A percentile compares a stretch with the other conserved stretches of the same genome.
Conservation (phyloP, 768 basidiomycete species). For the Trametes meyenii region DNA sequence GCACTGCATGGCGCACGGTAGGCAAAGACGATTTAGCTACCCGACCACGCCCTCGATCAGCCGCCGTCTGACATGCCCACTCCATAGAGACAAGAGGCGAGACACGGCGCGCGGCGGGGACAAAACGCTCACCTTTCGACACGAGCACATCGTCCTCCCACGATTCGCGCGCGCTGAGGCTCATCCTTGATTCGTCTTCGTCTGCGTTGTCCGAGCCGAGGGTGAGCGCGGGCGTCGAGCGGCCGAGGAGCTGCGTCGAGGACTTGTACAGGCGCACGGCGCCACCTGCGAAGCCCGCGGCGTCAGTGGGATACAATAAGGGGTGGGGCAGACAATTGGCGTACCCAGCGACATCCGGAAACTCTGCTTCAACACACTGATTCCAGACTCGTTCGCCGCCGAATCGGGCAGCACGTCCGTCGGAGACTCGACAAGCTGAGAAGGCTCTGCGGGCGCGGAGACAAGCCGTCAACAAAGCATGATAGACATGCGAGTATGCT, state of each 20-base stretch:
- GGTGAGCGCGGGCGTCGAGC: conserved; percentile 48
- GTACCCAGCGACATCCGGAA: conserved; percentile 76
- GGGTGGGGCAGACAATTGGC: conserved; percentile 16
- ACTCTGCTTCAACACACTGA: conserved; percentile 63
- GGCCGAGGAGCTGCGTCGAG: conserved; percentile 40
- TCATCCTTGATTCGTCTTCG: conserved; percentile 31
- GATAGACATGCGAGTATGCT: not conserved
- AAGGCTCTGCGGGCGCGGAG: conserved; percentile 19
- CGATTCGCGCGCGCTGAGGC: conserved; percentile 38
- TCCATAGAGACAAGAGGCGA: not conserved
- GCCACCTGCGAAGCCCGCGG: conserved; percentile 49
- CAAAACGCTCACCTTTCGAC: conserved; percentile 44
- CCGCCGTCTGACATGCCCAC: not conserved
- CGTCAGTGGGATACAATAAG: not conserved
- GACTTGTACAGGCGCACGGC: conserved; percentile 70
- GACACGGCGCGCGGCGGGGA: not conserved
- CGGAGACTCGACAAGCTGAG: conserved; percentile 21
- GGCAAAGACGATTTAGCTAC: conserved; percentile 55
- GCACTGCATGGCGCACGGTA: conserved; percentile 53
- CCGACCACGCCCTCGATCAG: not conserved
- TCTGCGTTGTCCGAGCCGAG: conserved; percentile 42
- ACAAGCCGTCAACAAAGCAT: not conserved
- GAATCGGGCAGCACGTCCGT: conserved; percentile 18
- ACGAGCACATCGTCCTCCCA: conserved; percentile 53
- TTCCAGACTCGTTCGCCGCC: conserved; percentile 40